phyloP scores from a whole-genome alignment of 177 flowering plant genomes.

The Vitis hybrid region DNA sequence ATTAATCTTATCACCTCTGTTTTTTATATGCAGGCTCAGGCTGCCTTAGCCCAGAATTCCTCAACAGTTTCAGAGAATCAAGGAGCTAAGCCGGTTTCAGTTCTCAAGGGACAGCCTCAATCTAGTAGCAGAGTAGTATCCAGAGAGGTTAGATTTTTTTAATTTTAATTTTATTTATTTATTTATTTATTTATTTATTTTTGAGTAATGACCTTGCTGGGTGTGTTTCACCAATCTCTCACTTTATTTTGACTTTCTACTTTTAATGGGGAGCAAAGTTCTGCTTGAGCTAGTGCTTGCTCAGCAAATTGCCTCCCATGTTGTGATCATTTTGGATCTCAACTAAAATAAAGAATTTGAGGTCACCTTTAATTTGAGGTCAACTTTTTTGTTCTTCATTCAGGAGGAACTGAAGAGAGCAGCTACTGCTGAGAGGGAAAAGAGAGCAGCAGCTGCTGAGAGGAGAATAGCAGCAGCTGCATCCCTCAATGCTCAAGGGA shows the following conservation, averaged over 20 bases:
- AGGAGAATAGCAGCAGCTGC: slow-evolving; percentile 71
- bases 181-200: neutral
- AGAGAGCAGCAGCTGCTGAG: slow-evolving; percentile 95
- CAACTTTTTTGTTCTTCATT: neutral
- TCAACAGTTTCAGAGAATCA: slow-evolving; percentile 19
- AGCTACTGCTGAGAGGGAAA: slow-evolving; percentile 78
- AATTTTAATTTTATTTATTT: neutral
- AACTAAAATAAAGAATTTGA: too few species aligned
- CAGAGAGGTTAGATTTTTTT: slow-evolving; percentile 55
- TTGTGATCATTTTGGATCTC: neutral
- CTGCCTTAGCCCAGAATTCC: slow-evolving; percentile 32
- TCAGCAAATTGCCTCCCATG: neutral
- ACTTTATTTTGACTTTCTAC: too few species aligned
- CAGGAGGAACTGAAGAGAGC: slow-evolving; percentile 65
- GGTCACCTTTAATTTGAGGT: too few species aligned
- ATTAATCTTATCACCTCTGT: neutral
- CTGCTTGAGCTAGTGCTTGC: too few species aligned
- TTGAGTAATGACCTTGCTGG: too few species aligned
- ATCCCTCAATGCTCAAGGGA: slow-evolving; percentile 32
- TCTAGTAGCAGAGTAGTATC: slow-evolving; percentile 31
- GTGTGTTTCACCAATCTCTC: too few species aligned
- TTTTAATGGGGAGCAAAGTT: too few species aligned
- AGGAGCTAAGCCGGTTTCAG: slow-evolving; percentile 22
- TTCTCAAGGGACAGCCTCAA: slow-evolving; percentile 28
- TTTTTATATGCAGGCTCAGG: slow-evolving; percentile 43